Conservation (phyloP, 441 rosid genomes). For the Brassica balearica region DNA sequence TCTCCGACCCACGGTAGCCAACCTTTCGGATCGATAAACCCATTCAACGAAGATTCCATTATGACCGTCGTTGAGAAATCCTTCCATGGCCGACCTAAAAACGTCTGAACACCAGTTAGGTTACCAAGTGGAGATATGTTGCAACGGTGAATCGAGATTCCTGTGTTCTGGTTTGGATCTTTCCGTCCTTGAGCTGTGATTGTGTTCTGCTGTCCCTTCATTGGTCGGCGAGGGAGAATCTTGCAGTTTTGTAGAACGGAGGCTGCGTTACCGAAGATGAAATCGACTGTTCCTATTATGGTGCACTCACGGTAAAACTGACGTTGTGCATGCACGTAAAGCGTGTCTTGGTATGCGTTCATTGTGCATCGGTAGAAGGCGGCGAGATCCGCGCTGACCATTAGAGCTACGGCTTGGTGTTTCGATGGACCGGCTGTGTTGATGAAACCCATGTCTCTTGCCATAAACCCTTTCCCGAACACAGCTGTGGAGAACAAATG, state of each 20-base stretch:
- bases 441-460: constrained; percentile 63
- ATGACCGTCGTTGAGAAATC: constrained; percentile 55
- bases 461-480: constrained; percentile 75
- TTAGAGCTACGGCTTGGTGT: constrained; percentile 80
- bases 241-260: constrained; percentile 66
- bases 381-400: constrained; percentile 61
- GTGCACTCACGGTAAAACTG: constrained; percentile 74
- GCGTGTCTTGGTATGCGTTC: constrained; percentile 76
- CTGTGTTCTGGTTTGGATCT: constrained; percentile 77
- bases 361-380: constrained; percentile 66
- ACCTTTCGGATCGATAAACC: constrained; percentile 57
- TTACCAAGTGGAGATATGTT: constrained; percentile 51
- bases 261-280: constrained; percentile 84
- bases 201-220: constrained; percentile 66
- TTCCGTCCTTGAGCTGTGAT: constrained; percentile 70
- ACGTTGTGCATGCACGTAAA: constrained; percentile 66
- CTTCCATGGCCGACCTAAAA: constrained; percentile 83
- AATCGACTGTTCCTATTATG: constrained; percentile 74
- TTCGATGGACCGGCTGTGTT: constrained; percentile 79
- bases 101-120: constrained; percentile 51
- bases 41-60: constrained; percentile 55
- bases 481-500: constrained; percentile 53
- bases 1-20: constrained; percentile 64
- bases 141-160: constrained; percentile 75
- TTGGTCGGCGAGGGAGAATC: constrained; percentile 58